Evolutionary conservation across 139 green algal species (phyloP).

Genomic region (Tetradesmus lagerheimii): DNA sequence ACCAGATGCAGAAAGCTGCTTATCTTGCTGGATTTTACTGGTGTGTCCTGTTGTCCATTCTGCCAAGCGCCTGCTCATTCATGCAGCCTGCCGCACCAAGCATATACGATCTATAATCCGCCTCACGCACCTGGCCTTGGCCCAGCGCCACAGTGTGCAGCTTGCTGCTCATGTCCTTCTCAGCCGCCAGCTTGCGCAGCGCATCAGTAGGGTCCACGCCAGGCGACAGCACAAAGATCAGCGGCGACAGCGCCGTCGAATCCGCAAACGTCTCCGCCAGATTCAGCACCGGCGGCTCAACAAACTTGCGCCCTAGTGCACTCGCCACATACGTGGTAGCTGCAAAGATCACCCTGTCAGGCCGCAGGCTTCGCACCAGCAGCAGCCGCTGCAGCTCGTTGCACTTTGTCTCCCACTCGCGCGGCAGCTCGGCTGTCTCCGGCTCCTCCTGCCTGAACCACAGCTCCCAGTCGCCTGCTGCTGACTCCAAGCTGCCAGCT

Average conservation of each 20-base stretch:
- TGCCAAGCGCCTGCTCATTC: too few species aligned
- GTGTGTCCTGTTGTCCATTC: too few species aligned
- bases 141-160: constrained; percentile 85
- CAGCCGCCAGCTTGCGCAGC: constrained; percentile 82
- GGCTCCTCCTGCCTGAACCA: constrained; percentile 74
- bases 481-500: constrained; percentile 59
- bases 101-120: neutral
- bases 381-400: constrained; percentile 89
- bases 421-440: constrained; percentile 80
- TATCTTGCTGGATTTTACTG: too few species aligned
- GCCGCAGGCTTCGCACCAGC: constrained; percentile 75
- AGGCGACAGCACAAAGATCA: constrained; percentile 89
- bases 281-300: constrained; percentile 89
- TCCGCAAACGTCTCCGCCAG: constrained; percentile 81
- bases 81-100: too few species aligned
- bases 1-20: too few species aligned
- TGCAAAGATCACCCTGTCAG: constrained; percentile 86
- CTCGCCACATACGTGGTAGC: constrained; percentile 83
- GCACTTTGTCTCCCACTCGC: constrained; percentile 87
- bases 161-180: constrained; percentile 69
- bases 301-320: constrained; percentile 83
- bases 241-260: constrained; percentile 68
- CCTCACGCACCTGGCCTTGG: constrained; percentile 60
- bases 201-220: constrained; percentile 87
- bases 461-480: constrained; percentile 72